These are phyloP conservation scores for Dactylellina leptospora DNA, from an alignment of 2,329 filamentous ascomycete genomes.

Conservation along the genomic window DNA sequence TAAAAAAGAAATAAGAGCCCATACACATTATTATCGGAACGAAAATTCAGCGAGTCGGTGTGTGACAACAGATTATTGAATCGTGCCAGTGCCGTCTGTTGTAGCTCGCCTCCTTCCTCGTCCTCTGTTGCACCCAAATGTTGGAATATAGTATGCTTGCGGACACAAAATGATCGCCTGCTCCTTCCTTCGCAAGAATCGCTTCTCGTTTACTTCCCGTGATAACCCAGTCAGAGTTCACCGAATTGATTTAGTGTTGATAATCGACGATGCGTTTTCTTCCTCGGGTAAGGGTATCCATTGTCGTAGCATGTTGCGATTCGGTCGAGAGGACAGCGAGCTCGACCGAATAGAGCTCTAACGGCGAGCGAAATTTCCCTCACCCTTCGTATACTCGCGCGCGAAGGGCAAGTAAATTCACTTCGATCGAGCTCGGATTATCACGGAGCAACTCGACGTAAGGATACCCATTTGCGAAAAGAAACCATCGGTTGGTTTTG, in stretches of 20 bases:
- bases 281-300: constrained; percentile 43
- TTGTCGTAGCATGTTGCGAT: neutral
- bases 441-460: constrained; percentile 47
- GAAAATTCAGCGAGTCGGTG: constrained; percentile 29
- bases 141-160: constrained; percentile 34
- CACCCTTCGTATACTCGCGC: constrained; percentile 30
- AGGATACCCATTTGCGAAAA: constrained; percentile 36
- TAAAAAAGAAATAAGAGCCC: constrained; percentile 41
- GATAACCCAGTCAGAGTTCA: constrained; percentile 20
- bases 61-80: constrained; percentile 46
- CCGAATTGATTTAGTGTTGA: constrained; percentile 25
- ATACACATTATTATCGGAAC: constrained; percentile 30
- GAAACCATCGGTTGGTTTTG: constrained; percentile 16
- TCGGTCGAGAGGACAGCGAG: constrained; percentile 27
- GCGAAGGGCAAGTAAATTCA: neutral
- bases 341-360: constrained; percentile 44
- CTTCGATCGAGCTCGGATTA: constrained; percentile 50
- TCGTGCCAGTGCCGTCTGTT: constrained; percentile 20
- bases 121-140: constrained; percentile 36
- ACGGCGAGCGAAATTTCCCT: constrained; percentile 32
- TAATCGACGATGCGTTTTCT: constrained; percentile 27
- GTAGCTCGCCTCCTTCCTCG: constrained; percentile 35
- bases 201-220: constrained; percentile 41
- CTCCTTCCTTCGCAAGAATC: constrained; percentile 42
- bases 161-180: constrained; percentile 46